Base-by-base conservation (phyloP, 108 stramenopile species). In the Mediolabrus comicus region DNA sequence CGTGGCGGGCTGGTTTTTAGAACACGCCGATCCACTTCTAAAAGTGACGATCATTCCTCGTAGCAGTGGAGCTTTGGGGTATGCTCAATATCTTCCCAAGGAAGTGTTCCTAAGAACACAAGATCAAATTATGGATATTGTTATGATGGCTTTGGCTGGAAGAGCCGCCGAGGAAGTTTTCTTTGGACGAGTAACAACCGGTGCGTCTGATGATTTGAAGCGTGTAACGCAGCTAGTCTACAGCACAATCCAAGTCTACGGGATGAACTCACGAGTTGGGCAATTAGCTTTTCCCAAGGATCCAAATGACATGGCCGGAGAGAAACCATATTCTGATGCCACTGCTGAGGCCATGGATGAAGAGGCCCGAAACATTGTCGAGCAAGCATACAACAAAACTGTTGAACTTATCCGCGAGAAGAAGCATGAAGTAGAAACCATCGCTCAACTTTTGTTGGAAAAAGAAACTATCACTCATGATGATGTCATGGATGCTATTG, bases 391-490 rank as follows among this genome's bases (percentile, higher is more conserved):
- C 78, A 22, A 74, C 17, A 73, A 91, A 28, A 97, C 96, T 11
- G 58, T 96, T 16, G 76, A 79, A 27, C 80, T 98, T 52, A 80
- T 98, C 57, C 49, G 41, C 7, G 88, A 89, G 11, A 83, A 87
- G 65, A 94, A 96, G 61, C 77, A 85, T 31, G 81, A 95, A 63
- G 87, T 98, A 9, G 81, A 80, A 56, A 67, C 77, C 25, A 79
- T 98, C 28, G 98, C 98, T 3, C 85, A 95, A 57, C 59, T 95
- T 43, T 74, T 98, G 17, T 77, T 97, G 61, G 91, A 93, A 76
- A 95, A 97, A 80, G 98, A 98, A 84, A 98, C 98, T 14, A 96
- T 98, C 66, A 97, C 91, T 41, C 96, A 97, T 68, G 94, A 97
- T 67, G 96, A 97, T 79, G 85, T 98, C 43, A 84, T 95, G 27